Evolutionary conservation across 139 green algal genomes (phyloP), one percentile per base, ranked within the genome.

Genomic region (Astrephomene gubernaculifera): DNA sequence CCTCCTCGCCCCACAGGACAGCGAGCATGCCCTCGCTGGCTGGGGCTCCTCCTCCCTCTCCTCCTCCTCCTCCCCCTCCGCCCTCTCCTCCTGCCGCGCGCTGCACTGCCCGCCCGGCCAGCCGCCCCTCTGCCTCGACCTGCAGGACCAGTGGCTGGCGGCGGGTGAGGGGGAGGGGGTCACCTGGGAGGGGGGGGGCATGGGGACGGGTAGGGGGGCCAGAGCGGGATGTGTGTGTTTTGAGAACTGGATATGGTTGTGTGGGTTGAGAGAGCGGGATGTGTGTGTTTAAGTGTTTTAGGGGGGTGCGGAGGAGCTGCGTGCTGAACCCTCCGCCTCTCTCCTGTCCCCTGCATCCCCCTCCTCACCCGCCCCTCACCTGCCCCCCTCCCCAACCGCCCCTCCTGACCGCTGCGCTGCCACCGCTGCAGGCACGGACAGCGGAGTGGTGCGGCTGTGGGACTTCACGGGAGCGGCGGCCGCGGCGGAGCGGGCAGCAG

Each of bases 81-180:
- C 6, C 21, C 71, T 21, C 79, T 63, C 25, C 3, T 19, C 44
- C 45, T 71, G 65, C 76, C 73, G 87, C 33, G 81, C 88, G 72
- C 79, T 94, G 53, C 79, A 88, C 45, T 44, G 52, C 36, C 41
- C 71, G 25, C 4, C 33, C 43, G n/a, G 53, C 33, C 65, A 83
- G 65, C 63, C 87, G 25, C 69, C 82, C n/a, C 85, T 90, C 38
- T 92, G 91, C 49, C 82, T 93, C 31, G 86, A 93, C 36, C 63
- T 94, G 70, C 36, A 38, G 41, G 91, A 93, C n/a, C 86, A 91
- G 71, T 91, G 88, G 83, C 41, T 94, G 31, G 89, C 83, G 6
- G 61, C 70, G 12, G 89, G 89, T 83, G 75, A 45, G 79, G 43
- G 19, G 31, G 22, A 57, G 49, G 49, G 14, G 49, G 57, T 31